Percentiles rank a stretch among this genome's conserved stretches.
These are phyloP conservation scores for Paramecium tetraurelia DNA, from an alignment of 73 alveolate genomes.

Conservation along the genomic window DNA sequence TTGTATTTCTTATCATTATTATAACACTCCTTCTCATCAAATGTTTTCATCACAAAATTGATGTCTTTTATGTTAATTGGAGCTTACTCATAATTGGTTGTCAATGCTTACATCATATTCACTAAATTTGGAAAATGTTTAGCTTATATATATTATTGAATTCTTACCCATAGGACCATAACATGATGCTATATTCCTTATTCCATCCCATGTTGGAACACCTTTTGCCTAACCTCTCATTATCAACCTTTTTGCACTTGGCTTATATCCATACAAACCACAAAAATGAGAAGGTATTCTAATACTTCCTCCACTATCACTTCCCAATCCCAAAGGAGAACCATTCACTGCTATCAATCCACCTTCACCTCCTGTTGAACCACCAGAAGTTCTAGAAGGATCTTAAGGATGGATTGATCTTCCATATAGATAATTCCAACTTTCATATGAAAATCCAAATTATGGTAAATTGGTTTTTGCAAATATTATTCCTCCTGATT, in stretches of 20 bases:
- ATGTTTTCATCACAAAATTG: neutral
- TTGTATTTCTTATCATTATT: neutral
- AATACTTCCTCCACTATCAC: conserved; percentile 83
- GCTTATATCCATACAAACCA: conserved; percentile 82
- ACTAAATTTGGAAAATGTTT: neutral
- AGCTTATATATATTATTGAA: neutral
- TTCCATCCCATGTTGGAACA: conserved; percentile 46
- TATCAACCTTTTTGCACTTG: conserved; percentile 64
- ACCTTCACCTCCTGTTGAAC: conserved; percentile 89
- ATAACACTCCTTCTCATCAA: neutral
- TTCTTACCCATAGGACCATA: conserved; percentile 56
- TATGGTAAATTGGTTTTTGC: conserved; percentile 81
- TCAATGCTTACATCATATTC: conserved; percentile 10
- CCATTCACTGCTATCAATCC: conserved; percentile 72
- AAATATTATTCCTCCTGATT: conserved; percentile 84
- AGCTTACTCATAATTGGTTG: neutral
- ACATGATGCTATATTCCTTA: conserved; percentile 47
- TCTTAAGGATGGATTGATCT: conserved; percentile 77
- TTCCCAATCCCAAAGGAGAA: conserved; percentile 76
- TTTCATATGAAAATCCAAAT: conserved; percentile 70
- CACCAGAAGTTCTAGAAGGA: conserved; percentile 79
- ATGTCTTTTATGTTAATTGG: conserved; percentile 1
- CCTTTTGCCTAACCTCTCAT: conserved; percentile 61
- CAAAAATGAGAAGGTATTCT: conserved; percentile 79
- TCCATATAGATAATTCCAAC: conserved; percentile 75